These are phyloP conservation scores for Exsudoporus frostii DNA, from an alignment of 768 basidiomycete genomes.

Conservation along the genomic window DNA sequence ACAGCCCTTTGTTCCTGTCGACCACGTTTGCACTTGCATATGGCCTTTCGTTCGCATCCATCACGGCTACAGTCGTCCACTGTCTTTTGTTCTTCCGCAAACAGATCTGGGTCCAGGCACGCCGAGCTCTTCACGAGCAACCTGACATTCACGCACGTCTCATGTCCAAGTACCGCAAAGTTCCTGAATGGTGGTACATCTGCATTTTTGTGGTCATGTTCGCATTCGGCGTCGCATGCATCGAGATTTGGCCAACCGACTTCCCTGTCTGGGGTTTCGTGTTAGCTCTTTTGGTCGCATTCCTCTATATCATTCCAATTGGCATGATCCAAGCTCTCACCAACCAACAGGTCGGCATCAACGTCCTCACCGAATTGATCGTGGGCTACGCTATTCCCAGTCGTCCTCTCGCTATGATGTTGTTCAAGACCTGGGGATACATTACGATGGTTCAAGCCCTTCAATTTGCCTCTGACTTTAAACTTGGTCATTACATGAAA, in stretches of 20 bases:
- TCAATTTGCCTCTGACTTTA: constrained; percentile 70
- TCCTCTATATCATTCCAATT: constrained; percentile 72
- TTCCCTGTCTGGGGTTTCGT: constrained; percentile 44
- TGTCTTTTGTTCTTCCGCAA: constrained; percentile 54
- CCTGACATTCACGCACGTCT: constrained; percentile 60
- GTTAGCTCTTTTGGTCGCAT: constrained; percentile 40
- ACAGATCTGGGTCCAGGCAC: constrained; percentile 52
- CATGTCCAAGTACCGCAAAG: constrained; percentile 55
- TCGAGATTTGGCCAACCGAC: constrained; percentile 61
- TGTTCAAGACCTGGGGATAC: constrained; percentile 73
- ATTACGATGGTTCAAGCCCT: constrained; percentile 64
- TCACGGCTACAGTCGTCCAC: constrained; percentile 40
- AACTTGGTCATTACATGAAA: constrained; percentile 74
- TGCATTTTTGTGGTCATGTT: constrained; percentile 46
- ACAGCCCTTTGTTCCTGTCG: constrained; percentile 41
- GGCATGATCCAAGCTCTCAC: constrained; percentile 78
- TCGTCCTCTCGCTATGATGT: constrained; percentile 73
- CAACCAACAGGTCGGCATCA: constrained; percentile 69
- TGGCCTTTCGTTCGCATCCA: constrained; percentile 41
- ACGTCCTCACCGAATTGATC: constrained; percentile 72
- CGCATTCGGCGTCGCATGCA: constrained; percentile 56
- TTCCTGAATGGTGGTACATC: constrained; percentile 63
- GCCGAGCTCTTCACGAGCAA: constrained; percentile 49
- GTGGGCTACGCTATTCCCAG: constrained; percentile 58
- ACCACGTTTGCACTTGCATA: constrained; percentile 58